Conservation (phyloP, 768 basidiomycete species). For the Amanita subjunquillea region DNA sequence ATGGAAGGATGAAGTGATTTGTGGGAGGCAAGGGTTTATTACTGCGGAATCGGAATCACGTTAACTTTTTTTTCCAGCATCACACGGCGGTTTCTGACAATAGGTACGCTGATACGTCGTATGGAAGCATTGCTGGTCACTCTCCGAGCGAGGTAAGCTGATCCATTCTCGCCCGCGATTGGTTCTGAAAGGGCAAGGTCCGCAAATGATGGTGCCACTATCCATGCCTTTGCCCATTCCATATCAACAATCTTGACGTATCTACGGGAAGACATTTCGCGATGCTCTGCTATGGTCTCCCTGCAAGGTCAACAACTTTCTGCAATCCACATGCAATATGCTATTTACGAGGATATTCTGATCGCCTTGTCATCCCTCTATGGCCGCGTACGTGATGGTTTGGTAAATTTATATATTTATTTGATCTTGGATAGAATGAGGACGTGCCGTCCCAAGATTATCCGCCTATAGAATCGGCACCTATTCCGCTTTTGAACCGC, state of each 20-base stretch:
- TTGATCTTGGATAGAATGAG: slow-evolving; percentile 19
- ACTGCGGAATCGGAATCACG: background rate
- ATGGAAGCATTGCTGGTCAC: slow-evolving; percentile 42
- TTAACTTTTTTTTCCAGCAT: slow-evolving; percentile 28
- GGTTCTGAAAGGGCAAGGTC: slow-evolving; percentile 20
- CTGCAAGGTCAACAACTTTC: slow-evolving; percentile 13
- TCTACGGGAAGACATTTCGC: slow-evolving; percentile 35
- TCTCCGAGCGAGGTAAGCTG: slow-evolving; percentile 39
- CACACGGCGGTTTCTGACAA: slow-evolving; percentile 48
- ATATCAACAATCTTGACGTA: slow-evolving; percentile 44
- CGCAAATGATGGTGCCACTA: slow-evolving; percentile 37
- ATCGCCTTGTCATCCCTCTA: slow-evolving; percentile 47
- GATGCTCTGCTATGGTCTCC: slow-evolving; percentile 24
- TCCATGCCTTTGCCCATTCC: slow-evolving; percentile 59
- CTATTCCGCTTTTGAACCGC: slow-evolving; percentile 44
- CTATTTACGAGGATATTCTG: slow-evolving; percentile 35
- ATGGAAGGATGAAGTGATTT: slow-evolving; percentile 47
- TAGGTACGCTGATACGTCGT: slow-evolving; percentile 60
- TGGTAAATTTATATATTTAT: background rate
- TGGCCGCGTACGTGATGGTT: slow-evolving; percentile 36
- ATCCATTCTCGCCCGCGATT: background rate
- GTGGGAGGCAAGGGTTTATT: slow-evolving; percentile 35
- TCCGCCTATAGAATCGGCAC: slow-evolving; percentile 28
- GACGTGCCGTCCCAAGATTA: slow-evolving; percentile 27
- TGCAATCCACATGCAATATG: slow-evolving; percentile 41